Conservation (phyloP, 2,329 filamentous ascomycete genomes). For the Colletotrichum tanaceti region DNA sequence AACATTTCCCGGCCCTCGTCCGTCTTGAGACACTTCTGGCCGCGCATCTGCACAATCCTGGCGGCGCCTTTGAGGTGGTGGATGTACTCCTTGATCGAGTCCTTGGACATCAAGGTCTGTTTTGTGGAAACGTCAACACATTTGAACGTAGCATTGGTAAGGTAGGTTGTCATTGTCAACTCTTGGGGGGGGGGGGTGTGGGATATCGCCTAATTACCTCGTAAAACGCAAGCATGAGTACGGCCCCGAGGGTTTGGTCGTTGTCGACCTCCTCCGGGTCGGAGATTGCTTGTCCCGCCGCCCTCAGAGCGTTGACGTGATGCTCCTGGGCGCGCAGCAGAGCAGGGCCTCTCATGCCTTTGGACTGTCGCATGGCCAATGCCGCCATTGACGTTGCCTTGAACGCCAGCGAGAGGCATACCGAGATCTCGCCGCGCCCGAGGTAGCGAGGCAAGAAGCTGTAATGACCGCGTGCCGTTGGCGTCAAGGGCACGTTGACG, state of each 20-base stretch:
- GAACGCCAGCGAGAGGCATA: conserved; percentile 34
- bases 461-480: conserved; percentile 33
- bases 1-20: conserved; percentile 42
- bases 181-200: too few relatives aligned
- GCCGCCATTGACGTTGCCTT: conserved; percentile 40
- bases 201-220: too few relatives aligned
- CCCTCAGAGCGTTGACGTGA: conserved; percentile 35
- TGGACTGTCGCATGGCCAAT: conserved; percentile 35
- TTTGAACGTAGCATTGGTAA: too few relatives aligned
- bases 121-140: too few relatives aligned
- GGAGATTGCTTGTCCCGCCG: conserved; percentile 33
- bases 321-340: conserved; percentile 36
- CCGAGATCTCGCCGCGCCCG: conserved; percentile 26
- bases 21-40: conserved; percentile 34
- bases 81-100: conserved; percentile 43
- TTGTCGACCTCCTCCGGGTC: conserved; percentile 34
- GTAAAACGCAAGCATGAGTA: conserved; percentile 41
- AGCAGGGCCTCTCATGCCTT: conserved; percentile 11
- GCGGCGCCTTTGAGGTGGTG: conserved; percentile 43
- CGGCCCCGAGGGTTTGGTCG: conserved; percentile 39
- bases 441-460: conserved; percentile 36
- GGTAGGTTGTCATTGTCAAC: too few relatives aligned
- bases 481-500: conserved; percentile 34
- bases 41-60: conserved; percentile 41
- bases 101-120: conserved; percentile 40